A percentile compares a stretch with the other conserved stretches of the same genome.
phyloP scores from a whole-genome alignment of 2,329 filamentous ascomycete genomes.

The Ophioceras dolichostomum region DNA sequence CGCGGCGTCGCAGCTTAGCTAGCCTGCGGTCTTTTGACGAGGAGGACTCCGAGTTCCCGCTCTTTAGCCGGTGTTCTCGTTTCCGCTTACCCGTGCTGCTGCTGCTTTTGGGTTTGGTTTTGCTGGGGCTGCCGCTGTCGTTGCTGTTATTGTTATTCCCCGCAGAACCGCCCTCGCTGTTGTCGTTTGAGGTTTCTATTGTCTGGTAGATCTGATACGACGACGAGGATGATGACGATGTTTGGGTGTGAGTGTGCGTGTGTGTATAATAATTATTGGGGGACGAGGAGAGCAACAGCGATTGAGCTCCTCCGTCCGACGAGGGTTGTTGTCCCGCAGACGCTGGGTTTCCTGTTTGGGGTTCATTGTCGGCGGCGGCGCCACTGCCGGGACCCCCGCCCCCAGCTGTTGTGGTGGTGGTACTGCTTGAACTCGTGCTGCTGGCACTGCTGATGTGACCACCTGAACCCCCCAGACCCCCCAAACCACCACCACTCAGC shows the following conservation, averaged over 20 bases:
- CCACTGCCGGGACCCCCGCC: neutral
- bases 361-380: too few species aligned
- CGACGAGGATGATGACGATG: too few species aligned
- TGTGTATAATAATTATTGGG: too few species aligned
- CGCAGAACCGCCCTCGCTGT: conserved; percentile 1
- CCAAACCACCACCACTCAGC: too few species aligned
- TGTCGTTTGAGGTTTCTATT: too few species aligned
- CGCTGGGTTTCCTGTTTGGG: too few species aligned
- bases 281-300: neutral
- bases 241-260: too few species aligned
- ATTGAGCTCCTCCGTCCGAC: too few species aligned
- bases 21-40: conserved; percentile 3
- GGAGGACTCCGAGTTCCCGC: neutral
- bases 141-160: neutral
- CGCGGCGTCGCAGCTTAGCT: conserved; percentile 4
- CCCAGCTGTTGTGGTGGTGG: neutral
- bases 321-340: too few species aligned
- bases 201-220: too few species aligned
- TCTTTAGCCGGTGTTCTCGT: neutral
- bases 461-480: too few species aligned
- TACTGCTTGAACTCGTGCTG: neutral
- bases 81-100: neutral
- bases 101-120: neutral
- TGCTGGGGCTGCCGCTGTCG: neutral
- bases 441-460: conserved; percentile 2